These are phyloP conservation scores for Erysiphe neolycopersici DNA, from an alignment of 2,329 filamentous ascomycete genomes.

Conservation along the genomic window DNA sequence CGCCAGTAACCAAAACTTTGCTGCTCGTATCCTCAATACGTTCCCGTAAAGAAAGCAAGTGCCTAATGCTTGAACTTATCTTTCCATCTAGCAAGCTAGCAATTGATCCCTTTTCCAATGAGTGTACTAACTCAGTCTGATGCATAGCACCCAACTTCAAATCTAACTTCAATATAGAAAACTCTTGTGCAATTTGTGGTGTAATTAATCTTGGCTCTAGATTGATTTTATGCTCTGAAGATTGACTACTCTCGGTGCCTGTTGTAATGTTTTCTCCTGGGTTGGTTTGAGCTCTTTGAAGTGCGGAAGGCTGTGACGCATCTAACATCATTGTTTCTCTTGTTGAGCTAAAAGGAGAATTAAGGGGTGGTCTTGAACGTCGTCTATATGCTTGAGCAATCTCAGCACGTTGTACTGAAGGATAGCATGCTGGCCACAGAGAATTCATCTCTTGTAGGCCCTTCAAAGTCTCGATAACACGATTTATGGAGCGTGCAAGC, in stretches of 20 bases:
- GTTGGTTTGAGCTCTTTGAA: conserved; percentile 48
- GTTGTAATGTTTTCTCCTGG: conserved; percentile 24
- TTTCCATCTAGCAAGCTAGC: conserved; percentile 80
- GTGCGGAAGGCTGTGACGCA: conserved; percentile 19
- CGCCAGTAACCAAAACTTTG: conserved; percentile 87
- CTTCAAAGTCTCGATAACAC: conserved; percentile 60
- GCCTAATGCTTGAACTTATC: conserved; percentile 78
- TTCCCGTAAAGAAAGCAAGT: conserved; percentile 63
- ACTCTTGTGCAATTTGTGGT: conserved; percentile 82
- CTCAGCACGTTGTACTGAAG: conserved; percentile 44
- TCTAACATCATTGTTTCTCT: neutral
- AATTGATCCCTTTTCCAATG: conserved; percentile 73
- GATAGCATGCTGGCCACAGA: conserved; percentile 86
- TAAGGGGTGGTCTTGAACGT: conserved; percentile 33
- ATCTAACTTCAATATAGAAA: conserved; percentile 85
- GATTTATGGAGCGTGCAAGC: conserved; percentile 66
- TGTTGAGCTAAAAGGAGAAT: conserved; percentile 19
- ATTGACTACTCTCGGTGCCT: conserved; percentile 44
- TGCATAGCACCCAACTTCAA: conserved; percentile 68
- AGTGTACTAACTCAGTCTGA: conserved; percentile 80
- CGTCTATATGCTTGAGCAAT: conserved; percentile 18
- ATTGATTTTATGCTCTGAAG: conserved; percentile 31
- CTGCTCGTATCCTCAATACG: conserved; percentile 93
- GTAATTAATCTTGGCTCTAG: conserved; percentile 65
- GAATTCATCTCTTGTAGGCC: conserved; percentile 71